Evolutionary conservation across 441 rosid species (phyloP).

Genomic region (Bocquillonia castaneifolia): DNA sequence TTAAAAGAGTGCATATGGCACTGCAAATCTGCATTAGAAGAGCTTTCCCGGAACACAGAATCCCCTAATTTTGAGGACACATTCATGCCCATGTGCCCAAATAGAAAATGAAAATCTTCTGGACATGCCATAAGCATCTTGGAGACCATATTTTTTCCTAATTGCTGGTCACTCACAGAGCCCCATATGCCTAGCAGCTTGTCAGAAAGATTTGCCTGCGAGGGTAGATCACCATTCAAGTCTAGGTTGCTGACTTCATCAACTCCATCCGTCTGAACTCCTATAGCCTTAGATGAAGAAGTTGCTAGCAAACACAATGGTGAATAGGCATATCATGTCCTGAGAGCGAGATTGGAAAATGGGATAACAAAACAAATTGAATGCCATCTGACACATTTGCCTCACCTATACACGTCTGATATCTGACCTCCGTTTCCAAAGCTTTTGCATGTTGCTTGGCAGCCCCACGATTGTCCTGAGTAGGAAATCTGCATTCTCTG

Average conservation of each 20-base stretch:
- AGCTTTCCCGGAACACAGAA: slow-evolving; percentile 26
- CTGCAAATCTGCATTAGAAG: slow-evolving; percentile 25
- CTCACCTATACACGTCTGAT: slow-evolving; percentile 29
- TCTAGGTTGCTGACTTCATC: slow-evolving; percentile 18
- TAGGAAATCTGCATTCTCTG: slow-evolving; percentile 39
- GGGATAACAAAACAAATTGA: slow-evolving; percentile 2
- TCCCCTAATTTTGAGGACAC: slow-evolving; percentile 29
- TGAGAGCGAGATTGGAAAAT: neutral
- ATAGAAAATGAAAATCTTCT: slow-evolving; percentile 56
- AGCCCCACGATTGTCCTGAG: slow-evolving; percentile 20
- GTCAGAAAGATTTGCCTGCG: slow-evolving; percentile 36
- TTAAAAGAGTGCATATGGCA: slow-evolving; percentile 27
- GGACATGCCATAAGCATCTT: slow-evolving; percentile 58
- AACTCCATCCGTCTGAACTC: slow-evolving; percentile 58
- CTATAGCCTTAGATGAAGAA: slow-evolving; percentile 50
- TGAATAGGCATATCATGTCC: slow-evolving; percentile 17
- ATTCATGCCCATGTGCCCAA: slow-evolving; percentile 40
- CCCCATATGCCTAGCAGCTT: slow-evolving; percentile 65
- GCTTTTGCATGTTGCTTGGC: slow-evolving; percentile 24
- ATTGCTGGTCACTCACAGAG: slow-evolving; percentile 35
- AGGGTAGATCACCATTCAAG: slow-evolving; percentile 25
- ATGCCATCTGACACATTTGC: slow-evolving; percentile 16
- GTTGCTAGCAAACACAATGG: slow-evolving; percentile 32
- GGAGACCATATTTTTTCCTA: slow-evolving; percentile 48
- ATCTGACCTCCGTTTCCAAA: slow-evolving; percentile 28